Percentiles rank a stretch among this genome's conserved stretches.
Evolutionary conservation across 2,329 filamentous ascomycete species (phyloP).

Genomic region (Alternaria infectoria): DNA sequence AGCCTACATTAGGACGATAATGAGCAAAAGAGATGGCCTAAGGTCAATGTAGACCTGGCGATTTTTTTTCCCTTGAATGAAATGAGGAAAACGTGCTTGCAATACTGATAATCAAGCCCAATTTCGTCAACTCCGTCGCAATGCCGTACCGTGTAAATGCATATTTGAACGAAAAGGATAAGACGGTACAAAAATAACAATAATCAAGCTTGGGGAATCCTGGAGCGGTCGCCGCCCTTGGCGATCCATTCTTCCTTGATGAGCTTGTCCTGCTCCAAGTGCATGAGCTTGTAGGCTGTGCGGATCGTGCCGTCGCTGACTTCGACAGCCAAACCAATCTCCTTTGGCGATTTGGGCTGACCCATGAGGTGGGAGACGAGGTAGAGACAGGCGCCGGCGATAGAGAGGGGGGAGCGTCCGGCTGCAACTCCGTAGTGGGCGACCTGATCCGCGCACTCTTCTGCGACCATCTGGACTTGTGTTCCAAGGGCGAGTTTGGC

Average conservation of each 20-base stretch:
- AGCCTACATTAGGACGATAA: not conserved
- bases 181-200: not conserved
- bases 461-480: conserved; percentile 79
- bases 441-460: conserved; percentile 78
- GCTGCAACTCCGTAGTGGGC: conserved; percentile 80
- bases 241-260: conserved; percentile 78
- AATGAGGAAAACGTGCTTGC: not conserved
- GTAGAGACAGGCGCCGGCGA: conserved; percentile 95
- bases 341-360: conserved; percentile 78
- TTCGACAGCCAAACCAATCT: conserved; percentile 82
- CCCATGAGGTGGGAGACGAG: conserved; percentile 90
- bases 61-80: not conserved
- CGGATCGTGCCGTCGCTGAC: conserved; percentile 98
- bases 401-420: conserved; percentile 90
- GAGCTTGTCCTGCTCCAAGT: conserved; percentile 73
- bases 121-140: not conserved
- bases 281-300: conserved; percentile 90
- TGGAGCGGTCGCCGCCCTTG: conserved; percentile 73
- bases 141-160: not conserved
- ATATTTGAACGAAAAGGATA: not conserved
- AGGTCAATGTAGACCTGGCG: not conserved
- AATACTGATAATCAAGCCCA: not conserved
- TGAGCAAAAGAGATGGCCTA: not conserved
- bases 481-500: conserved; percentile 79
- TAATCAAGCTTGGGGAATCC: conserved; percentile 62